Conservation (phyloP, 163 green algal genomes). For the Scenedesmus sp. region DNA sequence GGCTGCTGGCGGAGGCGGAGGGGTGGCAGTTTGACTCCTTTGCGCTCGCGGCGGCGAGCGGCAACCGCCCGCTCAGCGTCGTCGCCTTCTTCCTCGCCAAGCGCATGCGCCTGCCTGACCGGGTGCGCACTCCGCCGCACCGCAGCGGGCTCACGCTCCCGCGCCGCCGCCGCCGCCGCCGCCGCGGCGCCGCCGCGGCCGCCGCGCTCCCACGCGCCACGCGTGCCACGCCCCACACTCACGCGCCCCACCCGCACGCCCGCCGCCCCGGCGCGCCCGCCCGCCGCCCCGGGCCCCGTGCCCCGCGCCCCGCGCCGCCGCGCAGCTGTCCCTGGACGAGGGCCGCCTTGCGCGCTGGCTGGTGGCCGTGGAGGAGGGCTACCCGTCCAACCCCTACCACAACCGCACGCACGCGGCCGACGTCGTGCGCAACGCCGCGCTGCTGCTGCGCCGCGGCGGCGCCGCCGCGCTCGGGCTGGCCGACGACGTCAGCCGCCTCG, state of each 20-base stretch:
- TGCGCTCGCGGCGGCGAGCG: slow-evolving; percentile 56
- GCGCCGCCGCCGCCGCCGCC: too few species aligned
- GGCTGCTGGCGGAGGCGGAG: slow-evolving; percentile 55
- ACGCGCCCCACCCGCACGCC: too few species aligned
- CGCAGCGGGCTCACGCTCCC: too few species aligned
- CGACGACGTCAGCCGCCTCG: slow-evolving; percentile 56
- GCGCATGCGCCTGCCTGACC: slow-evolving; percentile 17
- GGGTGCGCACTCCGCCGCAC: too few species aligned
- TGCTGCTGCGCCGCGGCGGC: slow-evolving; percentile 61
- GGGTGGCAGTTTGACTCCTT: slow-evolving; percentile 75
- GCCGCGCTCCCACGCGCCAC: too few species aligned
- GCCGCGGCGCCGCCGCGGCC: too few species aligned
- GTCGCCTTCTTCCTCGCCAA: slow-evolving; percentile 60
- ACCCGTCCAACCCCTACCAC: slow-evolving; percentile 62
- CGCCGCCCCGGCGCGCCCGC: too few species aligned
- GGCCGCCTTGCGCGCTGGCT: slow-evolving; percentile 62
- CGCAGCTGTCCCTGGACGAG: slow-evolving; percentile 55
- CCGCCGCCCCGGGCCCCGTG: neutral
- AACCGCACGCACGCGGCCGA: slow-evolving; percentile 62
- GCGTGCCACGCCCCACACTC: too few species aligned
- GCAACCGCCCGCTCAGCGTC: slow-evolving; percentile 54
- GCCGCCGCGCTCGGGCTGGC: slow-evolving; percentile 27
- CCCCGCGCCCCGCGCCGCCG: neutral
- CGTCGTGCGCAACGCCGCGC: slow-evolving; percentile 64
- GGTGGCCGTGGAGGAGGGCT: slow-evolving; percentile 63